phyloP scores from a whole-genome alignment of 331 rosid species.

The Rosa hybrid region DNA sequence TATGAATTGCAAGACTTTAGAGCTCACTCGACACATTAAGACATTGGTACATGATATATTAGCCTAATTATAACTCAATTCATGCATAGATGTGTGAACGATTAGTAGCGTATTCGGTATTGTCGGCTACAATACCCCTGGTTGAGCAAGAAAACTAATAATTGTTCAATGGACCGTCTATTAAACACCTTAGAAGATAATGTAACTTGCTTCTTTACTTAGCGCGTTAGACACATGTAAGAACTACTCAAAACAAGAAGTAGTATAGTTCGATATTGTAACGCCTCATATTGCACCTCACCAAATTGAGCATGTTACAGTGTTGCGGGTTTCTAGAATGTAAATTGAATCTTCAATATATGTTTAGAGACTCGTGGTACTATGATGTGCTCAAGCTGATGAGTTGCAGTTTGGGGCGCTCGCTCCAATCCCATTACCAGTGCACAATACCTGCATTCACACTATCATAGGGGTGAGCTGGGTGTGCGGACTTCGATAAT shows the following conservation, averaged over 20 bases:
- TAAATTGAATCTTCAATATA: too few relatives aligned
- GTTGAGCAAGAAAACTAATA: neutral
- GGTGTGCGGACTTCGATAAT: too few relatives aligned
- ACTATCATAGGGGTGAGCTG: too few relatives aligned
- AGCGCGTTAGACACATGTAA: neutral
- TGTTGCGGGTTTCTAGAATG: too few relatives aligned
- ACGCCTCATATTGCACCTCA: too few relatives aligned
- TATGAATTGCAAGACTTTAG: neutral
- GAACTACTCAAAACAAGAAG: neutral
- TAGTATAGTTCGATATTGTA: neutral
- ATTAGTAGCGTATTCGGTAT: neutral
- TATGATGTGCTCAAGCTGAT: too few relatives aligned
- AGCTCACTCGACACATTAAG: neutral
- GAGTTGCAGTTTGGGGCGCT: too few relatives aligned
- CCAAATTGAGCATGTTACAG: too few relatives aligned
- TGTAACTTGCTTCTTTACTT: neutral
- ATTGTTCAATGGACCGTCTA: neutral
- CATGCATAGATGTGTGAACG: neutral
- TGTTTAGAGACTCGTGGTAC: too few relatives aligned
- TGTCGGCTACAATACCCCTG: neutral
- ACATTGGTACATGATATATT: neutral
- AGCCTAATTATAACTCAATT: neutral
- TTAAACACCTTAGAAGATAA: neutral
- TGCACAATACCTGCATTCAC: too few relatives aligned
- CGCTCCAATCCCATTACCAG: too few relatives aligned